These are phyloP conservation scores for Skeletonema menzelii DNA, from an alignment of 108 stramenopile genomes.

Conservation along the genomic window DNA sequence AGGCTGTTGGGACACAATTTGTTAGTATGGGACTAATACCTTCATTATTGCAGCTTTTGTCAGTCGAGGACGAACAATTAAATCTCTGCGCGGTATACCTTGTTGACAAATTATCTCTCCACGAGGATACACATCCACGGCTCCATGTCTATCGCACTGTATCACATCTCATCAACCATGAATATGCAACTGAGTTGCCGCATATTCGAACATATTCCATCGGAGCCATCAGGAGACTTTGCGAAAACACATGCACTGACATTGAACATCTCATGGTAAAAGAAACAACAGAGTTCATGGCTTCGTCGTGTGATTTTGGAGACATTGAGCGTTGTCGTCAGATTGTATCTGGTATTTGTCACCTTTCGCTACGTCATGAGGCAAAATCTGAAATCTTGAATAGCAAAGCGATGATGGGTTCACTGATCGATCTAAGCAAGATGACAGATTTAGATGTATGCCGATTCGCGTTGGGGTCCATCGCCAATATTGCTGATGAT, in stretches of 20 bases:
- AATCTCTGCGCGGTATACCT: constrained; percentile 72
- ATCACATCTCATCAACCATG: constrained; percentile 30
- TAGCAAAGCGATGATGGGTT: constrained; percentile 46
- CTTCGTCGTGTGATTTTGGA: constrained; percentile 9
- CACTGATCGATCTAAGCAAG: constrained; percentile 40
- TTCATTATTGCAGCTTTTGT: constrained; percentile 28
- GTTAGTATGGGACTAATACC: constrained; percentile 29
- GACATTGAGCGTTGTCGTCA: constrained; percentile 71
- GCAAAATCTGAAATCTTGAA: constrained; percentile 50
- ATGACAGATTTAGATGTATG: constrained; percentile 65
- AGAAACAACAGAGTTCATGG: constrained; percentile 34
- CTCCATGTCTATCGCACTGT: constrained; percentile 19
- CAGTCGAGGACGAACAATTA: constrained; percentile 53
- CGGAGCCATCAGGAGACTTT: constrained; percentile 60
- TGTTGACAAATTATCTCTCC: constrained; percentile 65
- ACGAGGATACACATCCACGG: constrained; percentile 10
- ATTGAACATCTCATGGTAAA: constrained; percentile 3
- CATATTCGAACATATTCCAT: constrained; percentile 60
- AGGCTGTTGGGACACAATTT: constrained; percentile 39
- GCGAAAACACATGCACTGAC: constrained; percentile 11
- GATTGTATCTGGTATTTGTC: constrained; percentile 64
- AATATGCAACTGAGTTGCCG: constrained; percentile 14
- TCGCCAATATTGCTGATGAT: constrained; percentile 78
- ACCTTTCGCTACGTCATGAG: constrained; percentile 52
- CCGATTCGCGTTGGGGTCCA: constrained; percentile 68